phyloP scores from a whole-genome alignment of 345 rosid species.

The Diplotaxis tenuifolia region DNA sequence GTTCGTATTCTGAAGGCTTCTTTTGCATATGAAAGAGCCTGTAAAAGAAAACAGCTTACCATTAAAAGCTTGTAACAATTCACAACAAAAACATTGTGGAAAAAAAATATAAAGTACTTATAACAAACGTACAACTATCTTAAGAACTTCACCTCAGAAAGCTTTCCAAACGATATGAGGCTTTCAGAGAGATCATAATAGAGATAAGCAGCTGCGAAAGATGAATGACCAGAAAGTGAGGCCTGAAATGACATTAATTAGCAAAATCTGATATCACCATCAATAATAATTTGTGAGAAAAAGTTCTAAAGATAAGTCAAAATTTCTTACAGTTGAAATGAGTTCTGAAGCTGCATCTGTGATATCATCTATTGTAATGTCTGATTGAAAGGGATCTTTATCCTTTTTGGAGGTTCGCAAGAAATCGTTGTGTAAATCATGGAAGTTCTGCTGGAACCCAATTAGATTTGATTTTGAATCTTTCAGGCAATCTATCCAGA shows the following conservation, averaged over 20 bases:
- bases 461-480: conserved; percentile 52
- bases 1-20: conserved; percentile 70
- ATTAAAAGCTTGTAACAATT: conserved; percentile 17
- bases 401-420: conserved; percentile 26
- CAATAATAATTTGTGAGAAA: background rate
- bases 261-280: conserved; percentile 11
- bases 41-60: conserved; percentile 9
- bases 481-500: conserved; percentile 66
- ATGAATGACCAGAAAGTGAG: conserved; percentile 47
- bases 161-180: conserved; percentile 53
- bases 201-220: conserved; percentile 70
- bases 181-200: conserved; percentile 77
- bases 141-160: conserved; percentile 59
- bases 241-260: conserved; percentile 44
- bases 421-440: conserved; percentile 37
- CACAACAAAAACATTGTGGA: background rate
- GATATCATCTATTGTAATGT: conserved; percentile 48
- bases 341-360: conserved; percentile 60
- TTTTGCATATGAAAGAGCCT: conserved; percentile 87
- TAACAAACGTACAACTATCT: background rate
- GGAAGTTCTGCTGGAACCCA: conserved; percentile 64
- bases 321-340: conserved; percentile 58
- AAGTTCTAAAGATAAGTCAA: background rate
- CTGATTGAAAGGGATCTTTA: conserved; percentile 35
- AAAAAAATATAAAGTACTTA: conserved; percentile 16